These are phyloP conservation scores for Pythium oligandrum DNA, from an alignment of 352 stramenopile genomes.

Conservation along the genomic window DNA sequence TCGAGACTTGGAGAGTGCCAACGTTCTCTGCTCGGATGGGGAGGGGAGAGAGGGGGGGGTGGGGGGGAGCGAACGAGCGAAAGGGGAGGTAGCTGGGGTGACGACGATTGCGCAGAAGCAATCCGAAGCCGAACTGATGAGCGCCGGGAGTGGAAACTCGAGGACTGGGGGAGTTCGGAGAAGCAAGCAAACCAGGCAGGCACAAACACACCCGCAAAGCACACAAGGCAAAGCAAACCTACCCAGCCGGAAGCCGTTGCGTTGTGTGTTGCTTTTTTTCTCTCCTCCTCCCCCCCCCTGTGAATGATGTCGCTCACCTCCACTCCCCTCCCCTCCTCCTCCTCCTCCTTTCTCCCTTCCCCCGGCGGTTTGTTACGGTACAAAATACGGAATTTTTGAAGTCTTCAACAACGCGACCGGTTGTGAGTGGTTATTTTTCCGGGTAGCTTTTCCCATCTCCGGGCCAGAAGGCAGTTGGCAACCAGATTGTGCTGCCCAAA, in stretches of 20 bases:
- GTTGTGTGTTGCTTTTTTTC: constrained; percentile 24
- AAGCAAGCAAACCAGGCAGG: constrained; percentile 9
- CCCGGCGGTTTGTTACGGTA: constrained; percentile 2
- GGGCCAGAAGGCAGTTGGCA: too few species aligned
- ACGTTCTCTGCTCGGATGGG: background rate
- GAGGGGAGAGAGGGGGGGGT: background rate
- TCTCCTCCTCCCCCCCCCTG: constrained; percentile 9
- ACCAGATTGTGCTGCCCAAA: too few species aligned
- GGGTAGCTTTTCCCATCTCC: constrained; percentile 19
- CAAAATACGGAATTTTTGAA: constrained; percentile 28
- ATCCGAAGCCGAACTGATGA: constrained; percentile 31
- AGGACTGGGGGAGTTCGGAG: background rate
- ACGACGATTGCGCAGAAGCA: constrained; percentile 19
- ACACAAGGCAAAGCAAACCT: constrained; percentile 8
- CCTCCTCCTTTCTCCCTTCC: constrained; percentile 10
- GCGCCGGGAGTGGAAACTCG: background rate
- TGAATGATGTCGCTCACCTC: constrained; percentile 6
- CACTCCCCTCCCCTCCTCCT: constrained; percentile 1
- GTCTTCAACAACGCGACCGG: constrained; percentile 12
- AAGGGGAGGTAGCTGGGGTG: background rate
- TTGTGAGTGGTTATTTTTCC: constrained; percentile 23
- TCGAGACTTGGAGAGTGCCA: too few species aligned
- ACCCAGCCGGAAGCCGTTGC: constrained; percentile 13
- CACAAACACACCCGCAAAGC: constrained; percentile 19
- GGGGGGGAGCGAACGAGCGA: constrained; percentile 2